Percentiles rank a stretch among this genome's conserved stretches.
Conservation (phyloP, 1,284 basidiomycete genomes). For the Cryptococcus sp. region DNA sequence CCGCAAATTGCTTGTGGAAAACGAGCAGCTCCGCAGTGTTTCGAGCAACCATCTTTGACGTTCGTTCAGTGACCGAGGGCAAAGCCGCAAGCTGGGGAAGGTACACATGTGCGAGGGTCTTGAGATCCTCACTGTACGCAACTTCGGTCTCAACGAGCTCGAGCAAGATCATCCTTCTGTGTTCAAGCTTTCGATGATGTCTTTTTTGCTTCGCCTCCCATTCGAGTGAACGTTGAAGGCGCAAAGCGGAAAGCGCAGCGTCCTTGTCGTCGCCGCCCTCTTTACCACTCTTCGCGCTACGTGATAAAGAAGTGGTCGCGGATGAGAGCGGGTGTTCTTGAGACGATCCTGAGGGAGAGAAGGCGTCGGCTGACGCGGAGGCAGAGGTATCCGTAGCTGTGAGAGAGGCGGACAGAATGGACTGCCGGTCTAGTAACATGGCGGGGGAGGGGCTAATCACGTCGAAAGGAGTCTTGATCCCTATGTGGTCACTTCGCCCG, state of each 20-base stretch:
- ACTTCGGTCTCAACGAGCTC: conserved; percentile 83
- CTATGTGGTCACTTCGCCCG: conserved; percentile 3
- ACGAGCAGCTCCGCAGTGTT: conserved; percentile 73
- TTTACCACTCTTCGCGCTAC: conserved; percentile 47
- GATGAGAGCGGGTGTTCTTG: conserved; percentile 47
- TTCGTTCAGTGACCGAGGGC: conserved; percentile 47
- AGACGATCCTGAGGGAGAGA: conserved; percentile 42
- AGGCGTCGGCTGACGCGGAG: conserved; percentile 30
- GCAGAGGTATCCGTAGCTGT: conserved; percentile 30
- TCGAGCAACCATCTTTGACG: conserved; percentile 59
- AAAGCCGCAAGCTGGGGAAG: conserved; percentile 54
- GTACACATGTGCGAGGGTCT: conserved; percentile 65
- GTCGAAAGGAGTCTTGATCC: neutral
- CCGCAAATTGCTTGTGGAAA: conserved; percentile 67
- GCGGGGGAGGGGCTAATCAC: neutral
- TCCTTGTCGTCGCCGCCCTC: conserved; percentile 33
- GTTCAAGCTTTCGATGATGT: conserved; percentile 29
- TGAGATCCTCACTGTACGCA: conserved; percentile 74
- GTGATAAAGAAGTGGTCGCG: conserved; percentile 51
- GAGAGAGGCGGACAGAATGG: conserved; percentile 26
- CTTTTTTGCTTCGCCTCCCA: conserved; percentile 36
- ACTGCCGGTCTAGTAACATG: conserved; percentile 10
- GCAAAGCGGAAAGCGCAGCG: conserved; percentile 24
- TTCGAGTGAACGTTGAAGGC: conserved; percentile 32
- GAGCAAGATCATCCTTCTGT: conserved; percentile 47